Base-by-base conservation (phyloP, 257 asterid species). In the Avicennia marina region DNA sequence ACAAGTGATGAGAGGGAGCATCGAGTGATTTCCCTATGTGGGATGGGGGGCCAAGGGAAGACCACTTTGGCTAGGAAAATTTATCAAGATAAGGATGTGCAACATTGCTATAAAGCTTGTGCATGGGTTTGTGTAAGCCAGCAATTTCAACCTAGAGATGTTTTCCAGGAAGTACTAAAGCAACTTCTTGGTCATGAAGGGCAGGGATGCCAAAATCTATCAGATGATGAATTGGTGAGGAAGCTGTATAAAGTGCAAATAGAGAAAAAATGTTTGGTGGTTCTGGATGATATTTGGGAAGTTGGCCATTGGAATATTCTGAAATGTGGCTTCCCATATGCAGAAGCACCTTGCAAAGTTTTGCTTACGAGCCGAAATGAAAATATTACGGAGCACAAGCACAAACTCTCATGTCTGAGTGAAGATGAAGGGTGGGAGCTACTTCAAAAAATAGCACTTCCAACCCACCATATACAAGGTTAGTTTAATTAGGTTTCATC, bases 81-180 rank as follows among this genome's bases (percentile, higher is more conserved):
- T 24, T 47, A 47, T 25, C 11, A 12, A 11, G 17, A 9, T 1
- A 16, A 47, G 17, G 18, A 3, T 3, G 17, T 47, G 33, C 53
- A 21, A 13, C 32, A 16, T 25, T 15, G 25, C 11, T 58, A 41
- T 42, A 25, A 58, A 13, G 24, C n/a, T 15, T 20, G 12, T 7
- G 63, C 52, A 0, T 70, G 75, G 75, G 58, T 48, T 27, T 55
- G 75, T 31, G 53, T 70, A 26, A 63, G 66, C 1, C 64, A 58
- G 11, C 55, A 51, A 27, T 59, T 69, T 65, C 60, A 64, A 58
- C 62, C 15, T 18, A 56, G 44, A 44, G 65, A 44, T 26, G 58
- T 53, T n/a, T 24, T 64, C 11, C 32, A 20, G 21, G 17, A 24
- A 47, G 1, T 47, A 11, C 33, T 47, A 12, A 47, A 47, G 33